These are phyloP conservation scores for Lotmaria passim DNA, from an alignment of 208 protist genomes.

Conservation along the genomic window DNA sequence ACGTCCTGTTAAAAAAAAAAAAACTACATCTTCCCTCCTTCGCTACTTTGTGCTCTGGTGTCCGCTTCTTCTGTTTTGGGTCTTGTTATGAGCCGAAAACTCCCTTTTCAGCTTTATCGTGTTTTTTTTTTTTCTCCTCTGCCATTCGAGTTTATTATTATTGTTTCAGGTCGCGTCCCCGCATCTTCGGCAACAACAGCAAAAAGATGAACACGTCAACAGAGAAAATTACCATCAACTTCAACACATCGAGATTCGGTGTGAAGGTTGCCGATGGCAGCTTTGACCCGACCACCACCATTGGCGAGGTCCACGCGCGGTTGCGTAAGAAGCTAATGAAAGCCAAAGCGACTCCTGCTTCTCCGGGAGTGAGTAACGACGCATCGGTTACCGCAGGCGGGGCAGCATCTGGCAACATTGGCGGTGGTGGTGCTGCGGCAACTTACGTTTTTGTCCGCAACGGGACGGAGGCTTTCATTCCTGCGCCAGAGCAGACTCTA, in stretches of 20 bases:
- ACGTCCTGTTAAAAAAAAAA: too few species aligned
- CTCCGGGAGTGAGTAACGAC: background rate
- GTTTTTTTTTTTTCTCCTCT: too few species aligned
- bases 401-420: slow-evolving; percentile 16
- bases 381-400: background rate
- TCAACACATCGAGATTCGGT: slow-evolving; percentile 54
- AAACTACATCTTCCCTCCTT: too few species aligned
- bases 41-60: too few species aligned
- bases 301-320: slow-evolving; percentile 64
- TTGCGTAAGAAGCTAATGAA: slow-evolving; percentile 67
- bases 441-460: slow-evolving; percentile 72
- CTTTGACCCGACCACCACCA: slow-evolving; percentile 57
- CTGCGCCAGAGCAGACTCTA: slow-evolving; percentile 69
- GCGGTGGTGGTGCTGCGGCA: slow-evolving; percentile 11
- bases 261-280: slow-evolving; percentile 55
- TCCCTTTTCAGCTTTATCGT: too few species aligned
- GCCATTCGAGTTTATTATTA: background rate
- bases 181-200: too few species aligned
- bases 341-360: slow-evolving; percentile 14
- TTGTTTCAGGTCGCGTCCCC: slow-evolving; percentile 1
- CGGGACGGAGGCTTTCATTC: slow-evolving; percentile 73
- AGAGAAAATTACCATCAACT: slow-evolving; percentile 63
- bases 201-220: slow-evolving; percentile 20
- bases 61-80: too few species aligned
- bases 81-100: too few species aligned